These are phyloP conservation scores for Fusarium lateritium DNA, from an alignment of 2,329 filamentous ascomycete genomes.

Conservation along the genomic window DNA sequence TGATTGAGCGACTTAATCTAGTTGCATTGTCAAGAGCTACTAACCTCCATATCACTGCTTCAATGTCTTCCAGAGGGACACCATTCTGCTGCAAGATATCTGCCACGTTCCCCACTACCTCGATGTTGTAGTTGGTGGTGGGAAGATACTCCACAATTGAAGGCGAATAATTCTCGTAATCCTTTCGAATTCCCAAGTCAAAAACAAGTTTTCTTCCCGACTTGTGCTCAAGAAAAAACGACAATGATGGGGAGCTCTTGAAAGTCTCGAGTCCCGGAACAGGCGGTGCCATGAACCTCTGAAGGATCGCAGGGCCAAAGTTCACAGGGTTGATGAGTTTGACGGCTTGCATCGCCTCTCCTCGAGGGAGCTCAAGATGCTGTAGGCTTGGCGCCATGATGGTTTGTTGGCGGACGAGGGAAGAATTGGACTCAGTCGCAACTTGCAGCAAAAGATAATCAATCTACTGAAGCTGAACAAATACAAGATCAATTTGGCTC, in stretches of 20 bases:
- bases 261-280: slow-evolving; percentile 55
- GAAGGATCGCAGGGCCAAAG: slow-evolving; percentile 57
- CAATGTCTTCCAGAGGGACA: slow-evolving; percentile 19
- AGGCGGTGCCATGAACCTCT: slow-evolving; percentile 57
- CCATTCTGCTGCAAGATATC: slow-evolving; percentile 38
- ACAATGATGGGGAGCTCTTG: slow-evolving; percentile 49
- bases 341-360: slow-evolving; percentile 38
- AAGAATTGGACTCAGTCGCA: background rate
- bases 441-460: background rate
- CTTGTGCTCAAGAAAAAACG: slow-evolving; percentile 50
- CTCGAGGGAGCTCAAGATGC: slow-evolving; percentile 19
- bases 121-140: slow-evolving; percentile 47
- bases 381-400: background rate
- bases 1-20: background rate
- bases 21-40: background rate
- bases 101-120: slow-evolving; percentile 46
- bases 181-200: slow-evolving; percentile 52
- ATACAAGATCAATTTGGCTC: background rate
- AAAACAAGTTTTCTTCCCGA: slow-evolving; percentile 51
- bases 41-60: slow-evolving; percentile 45
- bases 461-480: background rate
- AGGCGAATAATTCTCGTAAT: slow-evolving; percentile 49
- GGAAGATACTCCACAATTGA: slow-evolving; percentile 47
- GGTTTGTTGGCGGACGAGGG: too few species aligned
- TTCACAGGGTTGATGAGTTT: slow-evolving; percentile 58